Evolutionary conservation across 306 rosid genomes (phyloP), one percentile per base, ranked within the genome.

Genomic region (Echinosophora koreensis): DNA sequence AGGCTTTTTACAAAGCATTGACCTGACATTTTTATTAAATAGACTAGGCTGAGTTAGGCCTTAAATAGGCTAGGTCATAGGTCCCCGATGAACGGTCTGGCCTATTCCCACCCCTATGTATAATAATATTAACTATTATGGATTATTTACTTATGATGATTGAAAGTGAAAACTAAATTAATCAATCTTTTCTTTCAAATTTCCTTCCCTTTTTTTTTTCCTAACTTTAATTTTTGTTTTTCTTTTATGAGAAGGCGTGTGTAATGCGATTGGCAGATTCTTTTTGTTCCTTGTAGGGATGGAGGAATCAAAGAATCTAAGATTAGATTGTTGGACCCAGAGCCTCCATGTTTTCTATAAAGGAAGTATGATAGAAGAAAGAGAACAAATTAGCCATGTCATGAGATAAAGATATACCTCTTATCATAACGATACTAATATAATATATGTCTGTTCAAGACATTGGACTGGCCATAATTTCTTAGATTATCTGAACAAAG

Each of bases 221-320:
- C 34, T 69, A 58, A 27, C 41, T 49, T 55, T 73, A 54, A 52
- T 67, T 81, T 81, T 76, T 46, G 69, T 51, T 81, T 84, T 84
- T 70, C 60, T 70, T 77, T 84, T 73, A 60, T 73, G 42, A 72
- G 79, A 42, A 86, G 85, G 80, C 39, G 69, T 68, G 74, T 61
- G 80, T 72, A 69, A 81, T 81, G 87, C 79, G 81, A 88, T 88
- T 94, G 93, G 89, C 92, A 85, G 97, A 92, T 89, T 92, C 97
- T 86, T 88, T 90, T 94, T 89, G 98, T 92, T 94, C 85, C 82
- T 86, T 89, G 92, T 79, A 85, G 86, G 86, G 86, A 77, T 72
- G 86, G 86, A 76, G 89, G 98, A 94, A 94, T 94, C 96, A 86
- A 94, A 82, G 98, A 90, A 94, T 94, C 97, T 89, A 83, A 78